Base-by-base conservation (phyloP, 164 flowering plant genomes). In the Annona squamosa region DNA sequence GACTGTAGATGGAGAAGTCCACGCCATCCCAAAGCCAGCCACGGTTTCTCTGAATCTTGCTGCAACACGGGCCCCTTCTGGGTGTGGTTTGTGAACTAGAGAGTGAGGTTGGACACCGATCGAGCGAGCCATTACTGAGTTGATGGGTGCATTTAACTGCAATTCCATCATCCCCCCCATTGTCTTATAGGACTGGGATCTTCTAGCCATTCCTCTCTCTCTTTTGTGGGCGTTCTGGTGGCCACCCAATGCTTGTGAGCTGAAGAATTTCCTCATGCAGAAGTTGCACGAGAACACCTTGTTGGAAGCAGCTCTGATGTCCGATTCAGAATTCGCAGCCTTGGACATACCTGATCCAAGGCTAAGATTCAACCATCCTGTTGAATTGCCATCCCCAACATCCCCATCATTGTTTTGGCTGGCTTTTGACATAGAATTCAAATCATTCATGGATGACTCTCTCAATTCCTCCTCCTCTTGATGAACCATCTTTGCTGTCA, bases 191-290 rank as follows among this genome's bases (percentile, higher is more conserved):
- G 70, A 46, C 79, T 46, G 70, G 3, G 70, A 46, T 78, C 91
- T 81, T 74, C 84, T 85, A 7, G 86, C 90, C 74, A 84, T 89
- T 41, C 92, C 92, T 77, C 98, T 85, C 72, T 93, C 96, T 76
- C 89, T 84, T 81, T 88, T 93, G 86, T 93, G 98, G n/a, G 98
- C 98, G 79, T 92, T 92, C 68, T 93, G 98, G 73, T 93, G 98
- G 48, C 98, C 98, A 2, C 98, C 98, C 69, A 93, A 71, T 71
- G 98, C 98, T 75, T 93, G 98, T 65, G 98, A 91, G 64, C 97
- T 93, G 84, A 69, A 90, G 80, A 93, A 93, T 75, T 93, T 93
- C 74, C 98, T 86, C 91, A 78, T 84, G 84, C 98, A 93, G 79
- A 88, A 93, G 81, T 91, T 87, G 77, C 98, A 93, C 42, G 94